These are phyloP conservation scores for Rhizodiscina lignyota DNA, from an alignment of 495 filamentous ascomycete species.

Conservation along the genomic window DNA sequence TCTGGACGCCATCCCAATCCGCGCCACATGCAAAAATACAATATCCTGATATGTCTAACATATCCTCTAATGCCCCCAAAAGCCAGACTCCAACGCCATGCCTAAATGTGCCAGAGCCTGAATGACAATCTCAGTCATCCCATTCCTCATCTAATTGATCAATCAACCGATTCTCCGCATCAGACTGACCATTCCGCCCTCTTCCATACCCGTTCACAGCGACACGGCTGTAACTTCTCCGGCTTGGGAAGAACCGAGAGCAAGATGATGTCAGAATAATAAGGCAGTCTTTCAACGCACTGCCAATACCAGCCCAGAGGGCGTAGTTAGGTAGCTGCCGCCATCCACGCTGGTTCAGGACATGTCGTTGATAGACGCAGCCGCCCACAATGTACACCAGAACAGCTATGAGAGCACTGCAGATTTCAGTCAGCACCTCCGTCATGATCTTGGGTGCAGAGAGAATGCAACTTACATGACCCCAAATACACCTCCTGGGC, in stretches of 20 bases:
- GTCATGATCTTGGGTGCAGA: background rate
- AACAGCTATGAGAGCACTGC: constrained; percentile 50
- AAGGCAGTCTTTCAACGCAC: constrained; percentile 50
- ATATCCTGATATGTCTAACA: too few relatives aligned
- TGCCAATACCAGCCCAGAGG: constrained; percentile 56
- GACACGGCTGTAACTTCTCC: constrained; percentile 46
- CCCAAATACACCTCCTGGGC: constrained; percentile 78
- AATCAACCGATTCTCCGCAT: constrained; percentile 86
- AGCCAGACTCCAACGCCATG: too few relatives aligned
- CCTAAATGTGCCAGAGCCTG: too few relatives aligned
- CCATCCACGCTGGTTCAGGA: constrained; percentile 92
- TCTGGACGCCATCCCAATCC: too few relatives aligned
- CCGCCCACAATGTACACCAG: constrained; percentile 84
- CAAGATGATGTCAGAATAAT: constrained; percentile 66
- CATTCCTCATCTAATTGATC: constrained; percentile 93
- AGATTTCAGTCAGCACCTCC: too few relatives aligned
- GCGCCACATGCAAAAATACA: too few relatives aligned
- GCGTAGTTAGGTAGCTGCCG: constrained; percentile 87
- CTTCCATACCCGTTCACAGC: constrained; percentile 13
- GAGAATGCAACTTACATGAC: constrained; percentile 48
- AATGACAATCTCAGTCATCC: constrained; percentile 18
- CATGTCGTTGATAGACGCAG: constrained; percentile 86
- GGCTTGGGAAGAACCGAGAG: constrained; percentile 42
- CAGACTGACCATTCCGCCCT: constrained; percentile 24
- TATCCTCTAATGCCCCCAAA: too few relatives aligned